These are phyloP conservation scores for Vitis rupestris DNA, from an alignment of 164 flowering plant species.

Conservation along the genomic window DNA sequence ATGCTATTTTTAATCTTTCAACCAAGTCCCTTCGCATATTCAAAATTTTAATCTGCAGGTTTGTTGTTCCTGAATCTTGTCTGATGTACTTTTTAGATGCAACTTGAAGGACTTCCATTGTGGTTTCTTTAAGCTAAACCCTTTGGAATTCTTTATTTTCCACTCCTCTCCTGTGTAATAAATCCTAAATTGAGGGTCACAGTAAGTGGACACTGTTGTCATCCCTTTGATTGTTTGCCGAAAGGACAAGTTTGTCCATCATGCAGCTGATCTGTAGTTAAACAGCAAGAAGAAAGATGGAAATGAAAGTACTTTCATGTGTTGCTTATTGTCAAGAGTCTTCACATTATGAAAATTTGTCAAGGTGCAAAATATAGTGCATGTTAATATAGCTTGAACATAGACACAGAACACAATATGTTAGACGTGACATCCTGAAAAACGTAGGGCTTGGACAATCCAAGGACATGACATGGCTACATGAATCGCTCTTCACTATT, in stretches of 20 bases:
- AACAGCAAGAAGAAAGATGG: neutral
- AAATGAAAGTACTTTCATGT: neutral
- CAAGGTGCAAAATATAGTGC: neutral
- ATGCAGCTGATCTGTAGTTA: neutral
- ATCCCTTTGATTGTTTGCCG: no score
- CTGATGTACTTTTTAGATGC: neutral
- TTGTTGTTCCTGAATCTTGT: slow-evolving; percentile 13
- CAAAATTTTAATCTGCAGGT: slow-evolving; percentile 66
- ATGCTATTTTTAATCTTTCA: slow-evolving; percentile 77
- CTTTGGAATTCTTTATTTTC: neutral
- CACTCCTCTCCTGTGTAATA: no score
- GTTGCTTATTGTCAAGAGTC: neutral
- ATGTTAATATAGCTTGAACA: neutral
- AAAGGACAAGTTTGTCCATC: no score
- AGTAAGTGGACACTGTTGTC: no score
- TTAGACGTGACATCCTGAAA: no score
- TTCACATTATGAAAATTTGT: neutral
- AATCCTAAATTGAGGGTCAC: no score
- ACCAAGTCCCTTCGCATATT: slow-evolving; percentile 69
- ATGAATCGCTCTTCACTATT: no score
- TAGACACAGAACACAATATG: neutral
- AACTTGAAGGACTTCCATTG: neutral
- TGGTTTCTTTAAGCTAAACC: no score
- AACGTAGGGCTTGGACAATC: no score
- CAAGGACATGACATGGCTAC: no score